Conservation (phyloP, 768 basidiomycete genomes). For the Mycena vitilis region DNA sequence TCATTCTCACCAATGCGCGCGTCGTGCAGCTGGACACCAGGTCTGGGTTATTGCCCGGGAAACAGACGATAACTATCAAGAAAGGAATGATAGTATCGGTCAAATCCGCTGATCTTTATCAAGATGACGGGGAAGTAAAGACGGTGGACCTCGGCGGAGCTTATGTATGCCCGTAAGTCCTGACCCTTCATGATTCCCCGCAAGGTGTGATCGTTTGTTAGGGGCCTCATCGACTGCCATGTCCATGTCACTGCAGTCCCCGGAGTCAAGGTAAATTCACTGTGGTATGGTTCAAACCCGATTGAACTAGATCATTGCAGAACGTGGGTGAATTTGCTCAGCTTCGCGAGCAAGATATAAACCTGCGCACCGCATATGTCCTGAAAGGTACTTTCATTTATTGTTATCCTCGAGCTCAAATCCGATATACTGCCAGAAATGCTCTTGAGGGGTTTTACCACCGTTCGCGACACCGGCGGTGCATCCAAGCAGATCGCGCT, state of each 20-base stretch:
- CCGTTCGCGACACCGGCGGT: conserved; percentile 53
- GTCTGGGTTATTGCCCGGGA: conserved; percentile 37
- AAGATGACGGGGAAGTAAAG: conserved; percentile 25
- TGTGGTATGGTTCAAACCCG: neutral
- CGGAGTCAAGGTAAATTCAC: conserved; percentile 42
- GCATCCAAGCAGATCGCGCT: conserved; percentile 52
- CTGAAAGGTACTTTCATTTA: conserved; percentile 44
- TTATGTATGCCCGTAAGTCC: conserved; percentile 52
- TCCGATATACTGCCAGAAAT: conserved; percentile 43
- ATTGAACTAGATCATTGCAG: conserved; percentile 4
- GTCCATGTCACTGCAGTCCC: conserved; percentile 57
- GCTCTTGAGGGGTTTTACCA: conserved; percentile 53
- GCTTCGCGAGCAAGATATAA: conserved; percentile 46
- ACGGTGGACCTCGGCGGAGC: conserved; percentile 48
- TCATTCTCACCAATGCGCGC: conserved; percentile 47
- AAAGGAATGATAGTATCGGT: conserved; percentile 45
- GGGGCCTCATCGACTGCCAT: conserved; percentile 58
- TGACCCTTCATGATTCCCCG: neutral
- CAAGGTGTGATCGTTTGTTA: conserved; percentile 9
- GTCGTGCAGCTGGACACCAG: conserved; percentile 48
- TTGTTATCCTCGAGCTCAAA: no score
- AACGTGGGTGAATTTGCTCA: conserved; percentile 51
- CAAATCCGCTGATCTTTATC: conserved; percentile 15
- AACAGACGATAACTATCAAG: conserved; percentile 43
- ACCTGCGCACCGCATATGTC: conserved; percentile 51